Evolutionary conservation across 73 alveolate genomes (phyloP), one percentile per base, ranked within the genome.

Genomic region (Paramecium octaurelia): DNA sequence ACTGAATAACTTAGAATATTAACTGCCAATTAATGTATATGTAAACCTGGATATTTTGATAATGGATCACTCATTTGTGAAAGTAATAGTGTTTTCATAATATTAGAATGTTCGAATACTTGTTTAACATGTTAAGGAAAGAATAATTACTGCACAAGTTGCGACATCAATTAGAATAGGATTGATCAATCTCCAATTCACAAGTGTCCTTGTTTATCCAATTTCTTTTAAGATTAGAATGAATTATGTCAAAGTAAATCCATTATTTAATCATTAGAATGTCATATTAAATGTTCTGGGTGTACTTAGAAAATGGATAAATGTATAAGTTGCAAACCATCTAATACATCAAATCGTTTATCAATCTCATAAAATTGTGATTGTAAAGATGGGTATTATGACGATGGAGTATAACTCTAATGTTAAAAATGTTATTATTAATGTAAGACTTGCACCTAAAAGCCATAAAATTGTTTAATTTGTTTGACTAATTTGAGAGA

Each of bases 311-410:
- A 18, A 16, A 18, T 18, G 6, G 69, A 54, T 54, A 54, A 18
- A 7, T 54, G 69, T n/a, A 7, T 54, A 54, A 54, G 69, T 54
- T 54, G 69, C 21, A 16, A 16, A 54, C 6, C 9, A 18, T 54
- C 69, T 1, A 54, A 20, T 7, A 54, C 69, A 16, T 54, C 69
- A 0, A 54, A 54, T 18, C 9, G 69, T n/a, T 18, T 54, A 3
- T 16, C 31, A 16, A 18, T 54, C 2, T 6, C 69, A 16, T 16
- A 18, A 31, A 68, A 34, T 36, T 75, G 88, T 18, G n/a, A 31
- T 20, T 75, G 88, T 20, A 36, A 16, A 16, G 68, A 75, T 16
- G 88, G 88, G 6, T 75, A 75, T 75, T 75, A 75, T 36, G 88
- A 75, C 12, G 88, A 75, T 36, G 57, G 23, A 4, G 16, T 34